These are phyloP conservation scores for Glomus cerebriforme DNA, from an alignment of 192 early-diverging fungal species.

Conservation along the genomic window DNA sequence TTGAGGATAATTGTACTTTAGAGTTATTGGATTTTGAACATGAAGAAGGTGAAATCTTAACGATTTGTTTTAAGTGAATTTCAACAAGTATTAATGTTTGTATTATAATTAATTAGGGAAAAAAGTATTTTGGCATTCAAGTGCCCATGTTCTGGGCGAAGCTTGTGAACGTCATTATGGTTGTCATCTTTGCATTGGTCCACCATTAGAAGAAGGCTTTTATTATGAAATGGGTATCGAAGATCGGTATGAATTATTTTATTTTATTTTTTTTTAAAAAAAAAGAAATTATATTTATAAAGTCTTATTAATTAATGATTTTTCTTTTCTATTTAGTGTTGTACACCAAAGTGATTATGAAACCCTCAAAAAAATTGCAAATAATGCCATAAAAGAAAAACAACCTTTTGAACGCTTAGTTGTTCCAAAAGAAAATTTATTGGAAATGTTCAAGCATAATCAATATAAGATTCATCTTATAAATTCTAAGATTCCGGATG, in stretches of 20 bases:
- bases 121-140: slow-evolving; percentile 98
- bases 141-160: slow-evolving; percentile 96
- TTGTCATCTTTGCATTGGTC: slow-evolving; percentile 96
- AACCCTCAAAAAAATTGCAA: slow-evolving; percentile 84
- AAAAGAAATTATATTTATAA: background rate
- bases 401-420: slow-evolving; percentile 91
- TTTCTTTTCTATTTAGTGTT: slow-evolving; percentile 44
- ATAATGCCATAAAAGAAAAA: slow-evolving; percentile 91
- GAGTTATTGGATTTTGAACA: slow-evolving; percentile 95
- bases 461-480: slow-evolving; percentile 97
- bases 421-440: slow-evolving; percentile 82
- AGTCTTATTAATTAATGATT: slow-evolving; percentile 3
- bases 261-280: background rate
- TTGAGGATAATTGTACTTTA: slow-evolving; percentile 78
- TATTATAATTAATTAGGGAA: slow-evolving; percentile 41
- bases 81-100: background rate
- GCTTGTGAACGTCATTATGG: slow-evolving; percentile 97
- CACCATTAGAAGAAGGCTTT: slow-evolving; percentile 94
- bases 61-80: background rate
- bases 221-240: slow-evolving; percentile 91
- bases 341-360: slow-evolving; percentile 86
- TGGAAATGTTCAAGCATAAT: slow-evolving; percentile 99
- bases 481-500: slow-evolving; percentile 87
- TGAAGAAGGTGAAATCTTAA: slow-evolving; percentile 63
- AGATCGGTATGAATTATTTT: slow-evolving; percentile 49